Base-by-base conservation (phyloP, 148 eudicot species). In the Oxyria digyna region DNA sequence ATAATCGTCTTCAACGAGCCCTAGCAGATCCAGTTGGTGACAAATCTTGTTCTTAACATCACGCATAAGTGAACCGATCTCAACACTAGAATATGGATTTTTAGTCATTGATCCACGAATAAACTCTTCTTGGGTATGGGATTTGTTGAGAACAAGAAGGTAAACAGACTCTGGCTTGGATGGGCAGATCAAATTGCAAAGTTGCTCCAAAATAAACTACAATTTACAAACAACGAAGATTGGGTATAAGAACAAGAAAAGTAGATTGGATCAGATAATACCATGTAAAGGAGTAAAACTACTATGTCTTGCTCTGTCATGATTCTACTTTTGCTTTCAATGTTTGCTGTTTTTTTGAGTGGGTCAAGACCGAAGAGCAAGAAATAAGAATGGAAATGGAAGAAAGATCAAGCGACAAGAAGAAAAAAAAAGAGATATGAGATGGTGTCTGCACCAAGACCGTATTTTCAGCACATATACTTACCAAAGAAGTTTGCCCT, bases 181-280 rank as follows among this genome's bases (percentile, higher is more conserved):
- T 69, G 99, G 99, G 78, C 85, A 85, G 62, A 95, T 95, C 79
- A 95, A 77, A 83, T 95, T 95, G 81, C 99, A 88, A 50, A 91
- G 91, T 74, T 95, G 99, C 89, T 95, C 99, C 88, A 95, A 79
- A 74, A 95, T 95, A 72, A 95, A 95, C 99, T 95, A 93, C 78
- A 59, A 59, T 27, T 27, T 13, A 85, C 3, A 68, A 15, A 72
- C 52, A 48, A 71, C 20, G 67, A 15, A 59, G 10, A n/a, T 68
- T 29, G 24, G 23, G 12, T 35, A 26, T 26, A 62, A 21, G 62
- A 59, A 29, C 38, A 29, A 29, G 18, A 27, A 59, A 29, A 59
- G 20, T 59, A 18, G 65, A 5, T 42, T 31, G 41, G 38, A 27
- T 15, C 55, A 49, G 24, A 1, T 49, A 20, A 49, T 12, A 55